These are phyloP conservation scores for Globisporangium cederbergense DNA, from an alignment of 352 stramenopile species.

Conservation along the genomic window DNA sequence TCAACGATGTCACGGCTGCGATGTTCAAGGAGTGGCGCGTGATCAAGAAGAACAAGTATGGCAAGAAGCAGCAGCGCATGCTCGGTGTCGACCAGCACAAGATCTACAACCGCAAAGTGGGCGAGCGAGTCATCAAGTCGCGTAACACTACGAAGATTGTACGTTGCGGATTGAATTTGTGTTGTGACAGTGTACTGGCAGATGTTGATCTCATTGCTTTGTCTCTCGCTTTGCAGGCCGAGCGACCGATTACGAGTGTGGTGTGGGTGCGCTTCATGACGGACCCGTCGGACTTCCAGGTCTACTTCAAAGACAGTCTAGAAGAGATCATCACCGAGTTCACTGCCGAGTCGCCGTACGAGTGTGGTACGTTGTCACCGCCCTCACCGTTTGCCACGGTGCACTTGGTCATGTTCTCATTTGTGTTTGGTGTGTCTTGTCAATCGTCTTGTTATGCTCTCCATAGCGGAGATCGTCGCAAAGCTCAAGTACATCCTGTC, in stretches of 20 bases:
- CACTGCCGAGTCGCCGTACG: conserved; percentile 86
- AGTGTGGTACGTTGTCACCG: conserved; percentile 63
- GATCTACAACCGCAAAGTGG: conserved; percentile 89
- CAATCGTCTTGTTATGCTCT: not conserved
- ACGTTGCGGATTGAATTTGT: conserved; percentile 24
- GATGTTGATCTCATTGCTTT: not conserved
- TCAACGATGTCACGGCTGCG: conserved; percentile 86
- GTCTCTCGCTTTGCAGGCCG: conserved; percentile 35
- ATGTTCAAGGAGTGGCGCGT: conserved; percentile 91
- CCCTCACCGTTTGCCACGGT: not conserved
- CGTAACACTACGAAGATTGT: conserved; percentile 88
- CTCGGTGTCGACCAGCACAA: conserved; percentile 87
- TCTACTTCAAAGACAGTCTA: conserved; percentile 87
- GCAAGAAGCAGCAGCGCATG: conserved; percentile 88
- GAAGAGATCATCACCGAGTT: conserved; percentile 89
- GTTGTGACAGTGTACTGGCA: not conserved
- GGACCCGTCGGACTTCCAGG: conserved; percentile 84
- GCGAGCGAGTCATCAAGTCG: conserved; percentile 86
- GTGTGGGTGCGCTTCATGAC: conserved; percentile 86
- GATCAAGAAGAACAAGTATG: conserved; percentile 91
- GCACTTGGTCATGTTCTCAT: not conserved
- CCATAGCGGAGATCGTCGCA: conserved; percentile 80
- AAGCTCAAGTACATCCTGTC: conserved; percentile 91
- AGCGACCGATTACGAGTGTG: conserved; percentile 83
- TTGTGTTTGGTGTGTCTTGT: not conserved